Base-by-base conservation (phyloP, 1,139 yeast genomes). In the Yamadazyma dushanensis region DNA sequence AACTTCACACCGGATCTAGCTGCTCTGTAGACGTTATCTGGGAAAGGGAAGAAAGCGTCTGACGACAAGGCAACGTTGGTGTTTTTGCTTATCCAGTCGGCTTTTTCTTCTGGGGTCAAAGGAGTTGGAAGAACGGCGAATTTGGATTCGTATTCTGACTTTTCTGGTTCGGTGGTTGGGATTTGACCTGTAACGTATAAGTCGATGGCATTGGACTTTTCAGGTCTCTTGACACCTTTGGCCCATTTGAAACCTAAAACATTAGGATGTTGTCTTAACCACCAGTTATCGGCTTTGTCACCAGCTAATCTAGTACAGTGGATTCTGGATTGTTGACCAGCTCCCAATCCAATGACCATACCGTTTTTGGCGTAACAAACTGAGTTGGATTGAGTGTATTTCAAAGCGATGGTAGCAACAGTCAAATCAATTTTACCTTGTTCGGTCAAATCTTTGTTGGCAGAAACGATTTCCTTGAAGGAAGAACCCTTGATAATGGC, bases 41-140 rank as follows among this genome's bases (percentile, higher is more conserved):
- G 95, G 92, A 92, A 92, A 68, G 98, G 98, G 95, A 92, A 92
- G 79, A 92, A 92, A 26, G 98, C 98, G 63, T 92, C 98, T 3
- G 97, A 88, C 13, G 97, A 84, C 53, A 89, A 75, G 8, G 97
- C 90, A 42, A 94, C 98, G 52, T 86, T 81, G 42, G 70, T 77
- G 60, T 88, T 76, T 70, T 89, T 80, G 45, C 70, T 56, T 50
- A 83, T 67, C 97, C 97, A 92, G 54, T 86, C 96, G 47, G 70
- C 69, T 69, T 94, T 87, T 73, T 94, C 98, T 49, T 75, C 81
- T 26, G 66, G 66, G 39, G 96, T 81, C 54, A 92, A 75, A 40
- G 96, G 96, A 50, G 67, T 75, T 50, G 98, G 98, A 25, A 90
- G 54, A 45, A 67, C 81, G 39, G 74, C 92, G 54, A 92, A 92